Percentiles rank a stretch among this genome's conserved stretches.
Evolutionary conservation across 2,329 filamentous ascomycete genomes (phyloP).

Genomic region (Hymenoscyphus albidus): DNA sequence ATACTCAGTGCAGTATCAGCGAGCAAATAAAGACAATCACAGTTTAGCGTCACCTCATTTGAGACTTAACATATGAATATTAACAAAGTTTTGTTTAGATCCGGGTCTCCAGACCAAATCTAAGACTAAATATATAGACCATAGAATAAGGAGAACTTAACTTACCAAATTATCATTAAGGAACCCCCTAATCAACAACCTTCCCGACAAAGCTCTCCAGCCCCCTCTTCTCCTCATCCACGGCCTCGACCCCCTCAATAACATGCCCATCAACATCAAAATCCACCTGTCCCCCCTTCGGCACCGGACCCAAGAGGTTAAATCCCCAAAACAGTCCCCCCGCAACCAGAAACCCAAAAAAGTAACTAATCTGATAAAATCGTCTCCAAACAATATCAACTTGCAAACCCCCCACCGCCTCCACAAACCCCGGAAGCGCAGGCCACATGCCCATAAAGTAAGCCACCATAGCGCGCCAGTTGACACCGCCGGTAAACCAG

Average conservation of each 20-base stretch:
- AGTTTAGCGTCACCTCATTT: too few relatives aligned
- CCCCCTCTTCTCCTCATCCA: not conserved
- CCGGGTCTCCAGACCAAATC: too few relatives aligned
- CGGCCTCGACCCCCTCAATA: not conserved
- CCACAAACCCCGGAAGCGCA: slow-evolving; percentile 15
- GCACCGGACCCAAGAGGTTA: slow-evolving; percentile 10
- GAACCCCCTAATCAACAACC: not conserved
- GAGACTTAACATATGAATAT: too few relatives aligned
- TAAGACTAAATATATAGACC: not conserved
- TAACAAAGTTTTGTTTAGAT: too few relatives aligned
- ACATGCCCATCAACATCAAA: slow-evolving; percentile 12
- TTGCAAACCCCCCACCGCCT: slow-evolving; percentile 11
- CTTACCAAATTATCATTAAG: not conserved
- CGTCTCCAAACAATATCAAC: slow-evolving; percentile 11
- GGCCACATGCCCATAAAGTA: slow-evolving; percentile 17
- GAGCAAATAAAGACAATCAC: too few relatives aligned
- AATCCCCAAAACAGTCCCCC: slow-evolving; percentile 12
- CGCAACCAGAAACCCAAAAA: slow-evolving; percentile 16
- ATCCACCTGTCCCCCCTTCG: slow-evolving; percentile 14
- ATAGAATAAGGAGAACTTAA: not conserved
- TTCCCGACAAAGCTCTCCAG: not conserved
- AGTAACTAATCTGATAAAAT: slow-evolving; percentile 18
- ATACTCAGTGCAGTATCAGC: too few relatives aligned
- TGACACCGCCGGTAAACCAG: slow-evolving; percentile 15
- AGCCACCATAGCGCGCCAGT: slow-evolving; percentile 16